A percentile compares a stretch with the other conserved stretches of the same genome.
Conservation (phyloP, 164 flowering plant species). For the Aristolochia contorta region DNA sequence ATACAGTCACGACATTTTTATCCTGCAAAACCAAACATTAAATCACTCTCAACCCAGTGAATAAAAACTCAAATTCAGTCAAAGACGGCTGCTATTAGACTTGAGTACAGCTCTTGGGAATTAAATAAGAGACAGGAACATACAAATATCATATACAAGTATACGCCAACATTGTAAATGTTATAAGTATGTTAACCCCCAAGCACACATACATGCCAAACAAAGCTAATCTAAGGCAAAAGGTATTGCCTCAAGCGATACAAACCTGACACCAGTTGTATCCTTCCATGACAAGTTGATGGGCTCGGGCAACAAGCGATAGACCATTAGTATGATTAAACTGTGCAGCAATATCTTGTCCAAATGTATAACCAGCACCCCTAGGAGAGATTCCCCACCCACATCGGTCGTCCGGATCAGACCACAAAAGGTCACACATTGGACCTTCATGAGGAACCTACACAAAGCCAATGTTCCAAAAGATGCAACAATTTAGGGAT, state of each 20-base stretch:
- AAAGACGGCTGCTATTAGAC: too few species aligned
- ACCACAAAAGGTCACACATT: slow-evolving; percentile 48
- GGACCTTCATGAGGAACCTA: slow-evolving; percentile 52
- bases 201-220: too few species aligned
- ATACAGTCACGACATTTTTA: slow-evolving; percentile 40
- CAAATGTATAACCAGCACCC: slow-evolving; percentile 46
- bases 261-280: slow-evolving; percentile 45
- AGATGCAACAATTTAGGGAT: background rate
- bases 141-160: too few species aligned
- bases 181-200: too few species aligned
- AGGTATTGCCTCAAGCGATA: background rate
- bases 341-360: slow-evolving; percentile 42
- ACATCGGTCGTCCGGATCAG: slow-evolving; percentile 41
- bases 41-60: too few species aligned
- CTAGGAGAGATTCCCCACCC: slow-evolving; percentile 50
- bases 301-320: slow-evolving; percentile 37
- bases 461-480: background rate
- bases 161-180: too few species aligned
- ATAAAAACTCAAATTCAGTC: too few species aligned
- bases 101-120: too few species aligned
- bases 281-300: slow-evolving; percentile 60
- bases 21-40: slow-evolving; percentile 19
- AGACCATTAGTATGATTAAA: slow-evolving; percentile 44
- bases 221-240: too few species aligned
- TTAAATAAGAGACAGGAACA: too few species aligned